Evolutionary conservation across 225 moss, liverwort and hornwort genomes (phyloP).

Genomic region (Rhytidiadelphus loreus): DNA sequence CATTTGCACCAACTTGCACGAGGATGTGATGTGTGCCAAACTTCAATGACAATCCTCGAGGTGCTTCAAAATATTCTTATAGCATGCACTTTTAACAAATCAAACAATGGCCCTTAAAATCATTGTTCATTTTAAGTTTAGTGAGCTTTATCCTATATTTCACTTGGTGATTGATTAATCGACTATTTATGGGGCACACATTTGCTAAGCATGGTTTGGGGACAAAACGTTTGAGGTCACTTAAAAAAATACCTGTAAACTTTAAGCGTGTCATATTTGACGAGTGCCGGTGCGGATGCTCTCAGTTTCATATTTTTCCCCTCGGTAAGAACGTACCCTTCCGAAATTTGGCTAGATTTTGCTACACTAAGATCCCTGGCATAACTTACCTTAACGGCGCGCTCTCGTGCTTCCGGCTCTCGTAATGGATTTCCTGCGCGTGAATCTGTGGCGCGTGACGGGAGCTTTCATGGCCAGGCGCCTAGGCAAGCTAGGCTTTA

Average conservation of each 20-base stretch:
- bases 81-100: rapidly evolving
- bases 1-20: rapidly evolving
- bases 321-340: background rate
- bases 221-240: background rate
- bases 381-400: background rate
- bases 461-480: background rate
- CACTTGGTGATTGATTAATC: background rate
- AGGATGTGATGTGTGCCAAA: rapidly evolving
- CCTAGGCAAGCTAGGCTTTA: background rate
- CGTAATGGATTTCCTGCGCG: background rate
- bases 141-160: background rate
- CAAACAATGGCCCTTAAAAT: background rate
- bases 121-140: background rate
- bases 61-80: background rate
- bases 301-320: rapidly evolving
- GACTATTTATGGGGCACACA: background rate
- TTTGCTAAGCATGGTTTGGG: too few species aligned
- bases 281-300: background rate
- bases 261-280: too few species aligned
- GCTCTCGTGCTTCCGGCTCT: background rate
- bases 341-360: background rate
- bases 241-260: background rate
- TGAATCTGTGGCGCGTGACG: background rate
- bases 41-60: background rate
- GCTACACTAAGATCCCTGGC: background rate